Percentiles rank a stretch among this genome's conserved stretches.
phyloP scores from a whole-genome alignment of 169 alveolate genomes.

The Eimeria mitis region DNA sequence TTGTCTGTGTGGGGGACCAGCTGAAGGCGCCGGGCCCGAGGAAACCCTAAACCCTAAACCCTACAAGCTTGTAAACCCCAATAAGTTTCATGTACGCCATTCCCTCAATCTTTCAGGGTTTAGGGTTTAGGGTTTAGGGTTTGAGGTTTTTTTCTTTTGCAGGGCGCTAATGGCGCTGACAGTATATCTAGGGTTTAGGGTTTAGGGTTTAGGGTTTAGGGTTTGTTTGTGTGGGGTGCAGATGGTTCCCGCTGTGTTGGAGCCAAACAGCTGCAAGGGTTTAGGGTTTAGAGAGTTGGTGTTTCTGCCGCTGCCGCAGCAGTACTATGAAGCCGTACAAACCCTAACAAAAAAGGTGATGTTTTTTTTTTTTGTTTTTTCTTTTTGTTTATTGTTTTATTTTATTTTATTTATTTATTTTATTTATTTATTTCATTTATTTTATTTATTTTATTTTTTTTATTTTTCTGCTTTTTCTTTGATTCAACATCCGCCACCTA shows the following conservation, averaged over 20 bases:
- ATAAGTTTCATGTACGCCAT: too few relatives aligned
- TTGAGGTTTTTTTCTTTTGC: too few relatives aligned
- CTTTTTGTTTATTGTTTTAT: background rate
- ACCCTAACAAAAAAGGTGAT: background rate
- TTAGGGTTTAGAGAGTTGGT: slow-evolving; percentile 6
- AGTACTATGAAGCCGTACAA: slow-evolving; percentile 3
- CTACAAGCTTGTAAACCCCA: background rate
- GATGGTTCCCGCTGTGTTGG: slow-evolving; percentile 10
- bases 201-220: slow-evolving; percentile 1
- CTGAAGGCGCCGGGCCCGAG: too few relatives aligned
- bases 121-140: slow-evolving; percentile 29
- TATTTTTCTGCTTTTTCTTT: background rate
- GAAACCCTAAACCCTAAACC: background rate
- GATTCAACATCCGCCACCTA: background rate
- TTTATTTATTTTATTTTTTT: background rate
- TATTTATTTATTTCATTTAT: background rate
- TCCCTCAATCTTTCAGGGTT: too few relatives aligned
- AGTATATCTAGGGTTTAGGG: background rate
- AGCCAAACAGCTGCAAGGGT: background rate
- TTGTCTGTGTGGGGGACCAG: background rate
- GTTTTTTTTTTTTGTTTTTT: too few relatives aligned
- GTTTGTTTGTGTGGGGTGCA: background rate
- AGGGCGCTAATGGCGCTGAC: too few relatives aligned
- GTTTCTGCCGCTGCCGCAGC: background rate
- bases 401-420: background rate